Conservation (phyloP, 2,329 filamentous ascomycete genomes). For the Xylariaceae sp. region DNA sequence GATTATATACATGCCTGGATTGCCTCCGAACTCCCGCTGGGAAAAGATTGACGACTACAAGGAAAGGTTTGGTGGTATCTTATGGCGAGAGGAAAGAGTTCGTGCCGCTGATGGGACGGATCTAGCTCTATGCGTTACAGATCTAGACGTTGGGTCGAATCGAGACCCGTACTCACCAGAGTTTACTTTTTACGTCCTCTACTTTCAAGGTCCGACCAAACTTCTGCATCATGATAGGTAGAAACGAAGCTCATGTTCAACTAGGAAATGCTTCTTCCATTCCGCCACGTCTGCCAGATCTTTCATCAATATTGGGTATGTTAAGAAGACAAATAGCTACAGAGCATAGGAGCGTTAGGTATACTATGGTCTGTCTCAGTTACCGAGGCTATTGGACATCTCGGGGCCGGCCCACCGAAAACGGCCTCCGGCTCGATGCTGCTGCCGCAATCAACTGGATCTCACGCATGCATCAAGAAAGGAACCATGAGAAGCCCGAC, state of each 20-base stretch:
- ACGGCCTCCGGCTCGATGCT: constrained; percentile 72
- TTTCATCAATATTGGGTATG: constrained; percentile 58
- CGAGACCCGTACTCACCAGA: constrained; percentile 23
- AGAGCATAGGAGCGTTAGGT: constrained; percentile 40
- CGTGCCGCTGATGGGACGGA: constrained; percentile 68
- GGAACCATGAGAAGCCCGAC: constrained; percentile 8
- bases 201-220: constrained; percentile 57
- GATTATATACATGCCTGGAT: constrained; percentile 80
- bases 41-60: constrained; percentile 71
- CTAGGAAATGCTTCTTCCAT: constrained; percentile 65
- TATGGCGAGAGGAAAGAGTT: constrained; percentile 70
- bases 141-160: constrained; percentile 37
- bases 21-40: constrained; percentile 72
- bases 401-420: constrained; percentile 71
- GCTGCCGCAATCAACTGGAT: constrained; percentile 70
- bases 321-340: constrained; percentile 47
- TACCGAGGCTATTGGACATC: constrained; percentile 83
- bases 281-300: constrained; percentile 61
- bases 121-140: constrained; percentile 49
- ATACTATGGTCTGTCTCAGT: constrained; percentile 61
- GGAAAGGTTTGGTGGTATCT: constrained; percentile 62
- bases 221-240: constrained; percentile 25
- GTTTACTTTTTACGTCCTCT: constrained; percentile 59
- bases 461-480: constrained; percentile 46
- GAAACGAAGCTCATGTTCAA: constrained; percentile 30